Evolutionary conservation across 106 monocot species (phyloP).

Genomic region (Allium fistulosum): DNA sequence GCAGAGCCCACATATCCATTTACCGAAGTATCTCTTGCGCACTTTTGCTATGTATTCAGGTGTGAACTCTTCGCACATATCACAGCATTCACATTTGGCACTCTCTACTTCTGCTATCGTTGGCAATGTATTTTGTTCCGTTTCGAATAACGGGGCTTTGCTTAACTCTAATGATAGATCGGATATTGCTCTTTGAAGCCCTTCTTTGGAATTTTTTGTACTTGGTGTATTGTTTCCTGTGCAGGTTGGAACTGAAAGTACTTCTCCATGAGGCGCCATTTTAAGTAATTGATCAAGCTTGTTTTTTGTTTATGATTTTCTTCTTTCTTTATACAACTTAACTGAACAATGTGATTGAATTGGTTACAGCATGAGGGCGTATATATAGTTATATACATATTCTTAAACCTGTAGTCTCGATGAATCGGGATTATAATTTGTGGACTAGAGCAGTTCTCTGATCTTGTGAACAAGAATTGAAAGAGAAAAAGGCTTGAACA

Average conservation of each 20-base stretch:
- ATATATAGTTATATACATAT: background rate
- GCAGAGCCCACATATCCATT: constrained; percentile 31
- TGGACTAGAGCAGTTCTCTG: background rate
- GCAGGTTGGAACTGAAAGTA: background rate
- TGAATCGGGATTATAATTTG: background rate
- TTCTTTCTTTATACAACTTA: too few species aligned
- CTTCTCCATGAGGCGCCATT: constrained; percentile 1
- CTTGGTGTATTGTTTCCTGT: background rate
- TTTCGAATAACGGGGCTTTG: constrained; percentile 3
- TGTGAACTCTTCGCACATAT: constrained; percentile 77
- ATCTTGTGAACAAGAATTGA: constrained; percentile 8
- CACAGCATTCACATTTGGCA: constrained; percentile 72
- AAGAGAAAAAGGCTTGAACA: background rate
- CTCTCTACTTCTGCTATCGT: constrained; percentile 45
- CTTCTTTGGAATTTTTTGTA: constrained; percentile 12
- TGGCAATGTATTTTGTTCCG: constrained; percentile 11
- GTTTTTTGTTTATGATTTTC: background rate
- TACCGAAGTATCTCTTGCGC: constrained; percentile 7
- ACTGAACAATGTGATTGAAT: too few species aligned
- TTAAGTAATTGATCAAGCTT: background rate
- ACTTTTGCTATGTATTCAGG: constrained; percentile 19
- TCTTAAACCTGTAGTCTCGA: background rate
- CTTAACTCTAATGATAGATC: constrained; percentile 55
- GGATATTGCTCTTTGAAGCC: constrained; percentile 54
- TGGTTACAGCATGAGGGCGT: background rate